A percentile compares a stretch with the other conserved stretches of the same genome.
Evolutionary conservation across 805 yeast species (phyloP).

Genomic region (Ogataea paraovalis): DNA sequence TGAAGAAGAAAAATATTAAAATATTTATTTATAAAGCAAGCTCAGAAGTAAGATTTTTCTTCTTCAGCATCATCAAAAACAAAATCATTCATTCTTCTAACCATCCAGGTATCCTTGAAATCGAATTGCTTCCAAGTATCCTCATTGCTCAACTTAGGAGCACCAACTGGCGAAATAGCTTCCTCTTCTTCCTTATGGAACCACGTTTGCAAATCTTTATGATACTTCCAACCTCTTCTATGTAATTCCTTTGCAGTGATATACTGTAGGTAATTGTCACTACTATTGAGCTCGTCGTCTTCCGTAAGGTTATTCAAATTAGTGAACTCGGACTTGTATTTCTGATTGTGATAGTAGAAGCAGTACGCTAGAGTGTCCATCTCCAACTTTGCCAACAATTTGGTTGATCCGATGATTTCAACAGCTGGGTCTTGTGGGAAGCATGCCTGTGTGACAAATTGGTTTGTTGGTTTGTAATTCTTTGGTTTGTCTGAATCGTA

Average conservation of each 20-base stretch:
- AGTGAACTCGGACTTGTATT: conserved; percentile 22
- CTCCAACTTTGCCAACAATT: conserved; percentile 67
- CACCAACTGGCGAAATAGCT: conserved; percentile 27
- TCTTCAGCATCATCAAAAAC: conserved; percentile 31
- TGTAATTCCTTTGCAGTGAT: conserved; percentile 77
- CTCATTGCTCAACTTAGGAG: conserved; percentile 4
- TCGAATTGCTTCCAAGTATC: conserved; percentile 74
- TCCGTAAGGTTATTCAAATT: conserved; percentile 15
- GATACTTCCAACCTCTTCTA: conserved; percentile 78
- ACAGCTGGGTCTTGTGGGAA: conserved; percentile 85
- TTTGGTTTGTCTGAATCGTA: conserved; percentile 83
- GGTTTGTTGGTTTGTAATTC: conserved; percentile 65
- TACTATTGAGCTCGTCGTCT: conserved; percentile 4
- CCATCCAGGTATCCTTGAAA: conserved; percentile 46
- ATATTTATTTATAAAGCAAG: neutral
- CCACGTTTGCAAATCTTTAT: conserved; percentile 74
- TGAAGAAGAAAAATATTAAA: neutral
- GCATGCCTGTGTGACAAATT: conserved; percentile 85
- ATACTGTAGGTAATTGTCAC: conserved; percentile 64
- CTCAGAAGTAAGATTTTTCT: conserved; percentile 23
- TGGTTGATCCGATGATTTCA: conserved; percentile 56
- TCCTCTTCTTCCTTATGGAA: conserved; percentile 67
- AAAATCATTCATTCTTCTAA: conserved; percentile 40
- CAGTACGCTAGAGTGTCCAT: conserved; percentile 87
- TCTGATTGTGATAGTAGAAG: conserved; percentile 68